Conservation (phyloP, 1,284 basidiomycete genomes). For the Melampsora americana region DNA sequence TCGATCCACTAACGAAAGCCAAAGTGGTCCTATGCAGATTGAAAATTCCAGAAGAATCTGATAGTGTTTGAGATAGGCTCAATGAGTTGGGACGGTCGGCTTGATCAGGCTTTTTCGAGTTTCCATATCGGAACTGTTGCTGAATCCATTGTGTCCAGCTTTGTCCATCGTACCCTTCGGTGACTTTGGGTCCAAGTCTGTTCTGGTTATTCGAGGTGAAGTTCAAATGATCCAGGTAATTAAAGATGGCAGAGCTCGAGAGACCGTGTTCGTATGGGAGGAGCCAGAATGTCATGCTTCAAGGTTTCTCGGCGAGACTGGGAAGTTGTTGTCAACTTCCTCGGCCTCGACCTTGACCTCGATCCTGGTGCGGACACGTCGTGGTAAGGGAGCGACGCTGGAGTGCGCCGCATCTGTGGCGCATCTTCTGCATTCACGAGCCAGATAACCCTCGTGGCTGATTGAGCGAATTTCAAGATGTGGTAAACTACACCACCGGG, state of each 20-base stretch:
- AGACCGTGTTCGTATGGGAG: no score
- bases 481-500: no score
- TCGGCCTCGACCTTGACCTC: no score
- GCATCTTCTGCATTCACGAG: no score
- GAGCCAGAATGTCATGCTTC: slow-evolving; percentile 1
- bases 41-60: neutral
- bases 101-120: neutral
- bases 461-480: no score
- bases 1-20: slow-evolving; percentile 32
- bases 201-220: neutral
- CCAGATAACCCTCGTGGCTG: no score
- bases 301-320: neutral
- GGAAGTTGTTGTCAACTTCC: no score
- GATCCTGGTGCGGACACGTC: no score
- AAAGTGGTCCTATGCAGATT: slow-evolving; percentile 11
- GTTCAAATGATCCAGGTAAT: no score
- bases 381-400: no score
- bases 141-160: neutral
- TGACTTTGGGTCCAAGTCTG: neutral
- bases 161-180: neutral
- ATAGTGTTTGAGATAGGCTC: neutral
- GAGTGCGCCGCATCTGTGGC: no score
- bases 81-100: neutral
- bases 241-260: no score
- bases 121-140: neutral